These are phyloP conservation scores for Volvox carteri DNA, from an alignment of 163 green algal genomes.

Conservation along the genomic window DNA sequence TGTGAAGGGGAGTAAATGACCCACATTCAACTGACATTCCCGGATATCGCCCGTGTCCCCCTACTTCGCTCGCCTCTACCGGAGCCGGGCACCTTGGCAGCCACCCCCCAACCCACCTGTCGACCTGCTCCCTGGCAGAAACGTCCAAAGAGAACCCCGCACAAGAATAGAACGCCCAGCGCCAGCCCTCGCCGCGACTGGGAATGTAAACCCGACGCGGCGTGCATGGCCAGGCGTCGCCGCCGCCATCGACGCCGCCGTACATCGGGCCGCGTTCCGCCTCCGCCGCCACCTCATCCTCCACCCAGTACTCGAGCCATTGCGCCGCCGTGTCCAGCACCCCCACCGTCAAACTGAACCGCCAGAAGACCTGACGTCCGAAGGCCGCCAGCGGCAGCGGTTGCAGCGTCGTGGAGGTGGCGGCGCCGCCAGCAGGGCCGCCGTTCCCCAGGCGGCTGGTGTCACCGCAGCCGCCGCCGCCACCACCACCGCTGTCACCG, in stretches of 20 bases:
- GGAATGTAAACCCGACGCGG: slow-evolving; percentile 39
- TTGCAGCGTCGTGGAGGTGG: not conserved
- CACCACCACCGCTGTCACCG: not conserved
- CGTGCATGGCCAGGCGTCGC: not conserved
- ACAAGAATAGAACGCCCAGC: slow-evolving; percentile 77
- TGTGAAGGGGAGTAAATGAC: too few species aligned
- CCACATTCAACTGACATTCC: too few species aligned
- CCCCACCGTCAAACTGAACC: not conserved
- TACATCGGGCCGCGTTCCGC: not conserved
- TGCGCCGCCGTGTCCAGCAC: not conserved
- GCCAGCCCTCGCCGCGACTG: slow-evolving; percentile 32
- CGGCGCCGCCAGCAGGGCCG: not conserved
- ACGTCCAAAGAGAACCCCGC: slow-evolving; percentile 66
- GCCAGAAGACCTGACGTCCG: slow-evolving; percentile 18
- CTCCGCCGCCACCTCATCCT: not conserved
- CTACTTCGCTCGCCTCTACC: too few species aligned
- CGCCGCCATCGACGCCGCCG: not conserved
- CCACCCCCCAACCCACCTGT: not conserved
- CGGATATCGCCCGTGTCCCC: too few species aligned
- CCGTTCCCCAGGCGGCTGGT: not conserved
- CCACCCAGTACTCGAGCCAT: slow-evolving; percentile 33
- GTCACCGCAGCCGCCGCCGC: not conserved
- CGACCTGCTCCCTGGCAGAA: slow-evolving; percentile 6
- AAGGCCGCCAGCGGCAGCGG: slow-evolving; percentile 34
- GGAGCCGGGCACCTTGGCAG: too few species aligned